Evolutionary conservation across 2,329 filamentous ascomycete genomes (phyloP).

Genomic region (Chaetomium olivaceum): DNA sequence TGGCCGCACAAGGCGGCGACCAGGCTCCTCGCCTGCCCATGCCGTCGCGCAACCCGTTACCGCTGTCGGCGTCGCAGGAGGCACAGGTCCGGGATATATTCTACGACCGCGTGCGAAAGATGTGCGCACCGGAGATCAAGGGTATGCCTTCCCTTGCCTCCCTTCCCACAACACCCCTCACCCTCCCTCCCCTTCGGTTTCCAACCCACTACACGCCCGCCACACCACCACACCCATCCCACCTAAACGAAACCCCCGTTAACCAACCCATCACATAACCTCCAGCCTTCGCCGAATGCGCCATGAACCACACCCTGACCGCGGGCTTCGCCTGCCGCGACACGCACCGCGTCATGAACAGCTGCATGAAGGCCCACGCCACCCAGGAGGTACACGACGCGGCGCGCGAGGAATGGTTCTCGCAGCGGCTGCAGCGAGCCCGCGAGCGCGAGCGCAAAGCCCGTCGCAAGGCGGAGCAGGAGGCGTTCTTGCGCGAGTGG

Average conservation of each 20-base stretch:
- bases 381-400: constrained; percentile 83
- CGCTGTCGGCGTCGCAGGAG: constrained; percentile 79
- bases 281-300: constrained; percentile 88
- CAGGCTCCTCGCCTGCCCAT: constrained; percentile 42
- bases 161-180: background rate
- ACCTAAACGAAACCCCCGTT: background rate
- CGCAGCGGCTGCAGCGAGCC: constrained; percentile 68
- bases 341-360: constrained; percentile 84
- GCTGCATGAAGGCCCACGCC: constrained; percentile 85
- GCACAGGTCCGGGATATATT: constrained; percentile 78
- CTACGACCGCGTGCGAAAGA: constrained; percentile 72
- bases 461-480: constrained; percentile 60
- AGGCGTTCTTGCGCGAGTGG: constrained; percentile 66
- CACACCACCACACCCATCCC: background rate
- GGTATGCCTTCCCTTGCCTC: constrained; percentile 47
- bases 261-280: background rate
- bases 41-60: constrained; percentile 75
- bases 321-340: constrained; percentile 83
- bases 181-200: background rate
- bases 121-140: constrained; percentile 78
- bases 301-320: constrained; percentile 79
- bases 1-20: constrained; percentile 38
- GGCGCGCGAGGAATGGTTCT: constrained; percentile 93
- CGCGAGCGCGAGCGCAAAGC: constrained; percentile 65
- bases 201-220: background rate